phyloP scores from a whole-genome alignment of 306 rosid genomes.

The Pyrus pyrifolia region DNA sequence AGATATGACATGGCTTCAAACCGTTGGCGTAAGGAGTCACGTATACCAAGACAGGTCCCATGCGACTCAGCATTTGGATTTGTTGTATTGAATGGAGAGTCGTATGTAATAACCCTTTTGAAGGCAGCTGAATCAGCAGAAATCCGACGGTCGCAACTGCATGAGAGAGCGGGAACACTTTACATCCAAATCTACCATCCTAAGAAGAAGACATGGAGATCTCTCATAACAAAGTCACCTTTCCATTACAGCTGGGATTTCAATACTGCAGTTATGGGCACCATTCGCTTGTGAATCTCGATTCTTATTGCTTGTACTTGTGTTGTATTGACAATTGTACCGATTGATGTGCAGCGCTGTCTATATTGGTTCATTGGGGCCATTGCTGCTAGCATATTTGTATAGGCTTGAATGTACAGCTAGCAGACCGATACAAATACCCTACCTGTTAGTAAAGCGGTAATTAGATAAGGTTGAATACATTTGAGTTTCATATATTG shows the following conservation, averaged over 20 bases:
- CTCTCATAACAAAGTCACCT: slow-evolving; percentile 51
- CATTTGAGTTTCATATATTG: neutral
- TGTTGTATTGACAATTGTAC: neutral
- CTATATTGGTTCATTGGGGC: neutral
- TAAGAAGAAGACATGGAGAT: slow-evolving; percentile 67
- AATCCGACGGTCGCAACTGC: slow-evolving; percentile 44
- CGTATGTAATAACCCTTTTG: slow-evolving; percentile 43
- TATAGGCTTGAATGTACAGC: neutral
- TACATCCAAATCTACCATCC: slow-evolving; percentile 76
- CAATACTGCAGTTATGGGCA: slow-evolving; percentile 51
- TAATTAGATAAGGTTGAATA: neutral
- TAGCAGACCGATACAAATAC: neutral
- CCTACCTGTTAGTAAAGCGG: neutral
- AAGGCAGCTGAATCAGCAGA: slow-evolving; percentile 29
- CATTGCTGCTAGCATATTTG: slow-evolving; percentile 10
- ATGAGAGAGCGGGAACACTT: slow-evolving; percentile 46
- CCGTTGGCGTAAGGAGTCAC: slow-evolving; percentile 59
- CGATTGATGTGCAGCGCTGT: neutral
- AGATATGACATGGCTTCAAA: slow-evolving; percentile 70
- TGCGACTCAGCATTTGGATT: slow-evolving; percentile 1
- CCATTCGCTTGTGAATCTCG: slow-evolving; percentile 46
- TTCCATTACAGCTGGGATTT: slow-evolving; percentile 44
- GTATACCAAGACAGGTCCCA: slow-evolving; percentile 51
- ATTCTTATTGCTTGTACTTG: slow-evolving; percentile 11
- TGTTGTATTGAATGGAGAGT: slow-evolving; percentile 47